Base-by-base conservation (phyloP, 495 filamentous ascomycete genomes). In the Melanomma pulvis-pyrius region DNA sequence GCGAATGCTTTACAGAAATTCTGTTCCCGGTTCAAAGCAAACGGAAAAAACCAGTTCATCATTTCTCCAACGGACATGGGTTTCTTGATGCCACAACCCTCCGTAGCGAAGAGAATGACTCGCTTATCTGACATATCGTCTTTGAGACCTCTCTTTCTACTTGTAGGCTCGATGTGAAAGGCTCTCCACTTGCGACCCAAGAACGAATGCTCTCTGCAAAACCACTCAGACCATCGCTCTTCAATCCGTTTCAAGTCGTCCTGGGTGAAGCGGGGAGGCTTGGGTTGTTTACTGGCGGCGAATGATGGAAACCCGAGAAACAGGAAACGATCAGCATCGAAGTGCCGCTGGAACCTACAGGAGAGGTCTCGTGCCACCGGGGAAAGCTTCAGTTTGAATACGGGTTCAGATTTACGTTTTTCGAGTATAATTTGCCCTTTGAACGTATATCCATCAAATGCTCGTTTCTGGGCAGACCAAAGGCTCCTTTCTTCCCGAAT, bases 1-100 rank as follows among this genome's bases (percentile, higher is more conserved):
- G 76, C 70, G 51, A 65, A 79, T 8, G 72, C 73, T 59, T 79
- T 79, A 66, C 68, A 71, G 29, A 70, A 74, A 6, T 53, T 59
- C 54, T 75, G 73, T 1, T 73, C 28, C 0, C 26, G 1, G 51
- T 79, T 79, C 19, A 63, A 28, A 17, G 55, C 48, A 8, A 76
- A 60, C 0, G 74, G 72, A 12, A 79, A 53, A 48, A 74, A 73
- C 74, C 75, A 76, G 39, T 76, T 55, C n/a, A 74, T 34, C 24
- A 75, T 24, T n/a, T 67, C 60, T 0, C 57, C 62, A 50, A 75
- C 34, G 11, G 32, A 53, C 1, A 19, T 15, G 4, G 62, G 44
- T 6, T 60, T 11, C 9, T 53, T 21, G 15, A 75, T 61, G 17
- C 65, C 49, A 39, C 28, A 24, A 25, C 59, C 66, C 36, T 62